These are phyloP conservation scores for Penicillium manginii DNA, from an alignment of 495 filamentous ascomycete species.

Conservation along the genomic window DNA sequence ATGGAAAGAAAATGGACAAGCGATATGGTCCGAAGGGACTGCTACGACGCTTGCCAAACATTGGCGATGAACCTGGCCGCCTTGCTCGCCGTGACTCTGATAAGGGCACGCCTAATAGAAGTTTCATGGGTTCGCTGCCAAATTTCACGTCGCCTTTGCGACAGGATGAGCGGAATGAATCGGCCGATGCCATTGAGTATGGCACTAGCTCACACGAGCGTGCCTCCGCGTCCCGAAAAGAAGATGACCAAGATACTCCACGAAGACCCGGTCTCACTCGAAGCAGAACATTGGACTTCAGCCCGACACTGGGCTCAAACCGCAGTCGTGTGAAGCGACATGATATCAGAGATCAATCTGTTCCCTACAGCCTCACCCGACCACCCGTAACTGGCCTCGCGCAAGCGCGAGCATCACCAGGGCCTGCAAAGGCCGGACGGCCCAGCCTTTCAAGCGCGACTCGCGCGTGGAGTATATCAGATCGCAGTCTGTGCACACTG, in stretches of 20 bases:
- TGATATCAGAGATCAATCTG: conserved; percentile 34
- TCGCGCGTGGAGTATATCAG: conserved; percentile 70
- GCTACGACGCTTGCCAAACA: conserved; percentile 37
- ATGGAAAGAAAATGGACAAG: conserved; percentile 39
- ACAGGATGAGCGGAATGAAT: conserved; percentile 36
- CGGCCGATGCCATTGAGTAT: conserved; percentile 22
- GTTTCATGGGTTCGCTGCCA: conserved; percentile 48
- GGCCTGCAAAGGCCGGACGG: conserved; percentile 25
- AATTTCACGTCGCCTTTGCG: conserved; percentile 52
- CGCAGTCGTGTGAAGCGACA: conserved; percentile 30
- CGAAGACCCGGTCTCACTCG: conserved; percentile 17
- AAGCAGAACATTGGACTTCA: conserved; percentile 33
- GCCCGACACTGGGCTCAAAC: conserved; percentile 30
- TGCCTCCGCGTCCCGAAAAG: conserved; percentile 7
- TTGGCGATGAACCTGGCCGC: conserved; percentile 40
- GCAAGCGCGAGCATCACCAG: conserved; percentile 43
- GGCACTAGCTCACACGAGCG: conserved; percentile 19
- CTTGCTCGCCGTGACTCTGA: conserved; percentile 37
- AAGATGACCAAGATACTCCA: conserved; percentile 15
- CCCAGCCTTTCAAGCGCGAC: conserved; percentile 30
- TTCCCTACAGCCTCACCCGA: conserved; percentile 39
- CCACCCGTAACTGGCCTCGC: conserved; percentile 54
- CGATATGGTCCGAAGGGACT: conserved; percentile 31
- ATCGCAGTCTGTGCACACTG: conserved; percentile 50
- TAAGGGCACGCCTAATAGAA: conserved; percentile 33